Evolutionary conservation across 2,329 filamentous ascomycete species (phyloP).

Genomic region (Colletotrichum siamense): DNA sequence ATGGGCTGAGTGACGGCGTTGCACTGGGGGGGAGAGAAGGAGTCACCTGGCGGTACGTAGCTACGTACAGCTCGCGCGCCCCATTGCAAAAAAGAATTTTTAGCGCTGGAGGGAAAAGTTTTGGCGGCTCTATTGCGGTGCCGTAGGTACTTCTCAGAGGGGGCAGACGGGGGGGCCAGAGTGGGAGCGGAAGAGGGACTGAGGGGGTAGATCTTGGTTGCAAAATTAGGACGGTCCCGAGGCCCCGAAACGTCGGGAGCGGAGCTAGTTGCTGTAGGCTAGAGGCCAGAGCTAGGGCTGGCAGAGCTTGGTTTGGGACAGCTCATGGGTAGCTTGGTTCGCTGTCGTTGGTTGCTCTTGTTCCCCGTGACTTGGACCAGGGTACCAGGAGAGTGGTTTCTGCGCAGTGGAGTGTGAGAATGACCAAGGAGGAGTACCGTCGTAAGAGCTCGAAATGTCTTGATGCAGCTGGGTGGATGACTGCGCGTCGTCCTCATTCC

Average conservation of each 20-base stretch:
- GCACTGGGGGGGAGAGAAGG: not conserved
- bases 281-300: not conserved
- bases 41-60: not conserved
- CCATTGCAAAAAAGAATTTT: not conserved
- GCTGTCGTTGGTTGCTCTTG: not conserved
- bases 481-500: not conserved
- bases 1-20: conserved; percentile 17
- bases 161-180: not conserved
- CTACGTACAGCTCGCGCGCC: not conserved
- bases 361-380: not conserved
- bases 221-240: conserved; percentile 13
- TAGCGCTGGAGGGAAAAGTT: not conserved
- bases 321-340: conserved; percentile 8
- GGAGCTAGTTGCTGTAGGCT: conserved; percentile 8
- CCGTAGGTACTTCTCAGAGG: not conserved
- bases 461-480: not conserved
- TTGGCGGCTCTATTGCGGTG: conserved; percentile 2
- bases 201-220: conserved; percentile 15
- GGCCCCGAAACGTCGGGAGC: conserved; percentile 14
- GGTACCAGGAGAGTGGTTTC: not conserved
- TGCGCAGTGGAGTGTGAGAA: not conserved
- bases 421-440: not conserved
- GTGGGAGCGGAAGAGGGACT: not conserved
- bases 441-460: not conserved
- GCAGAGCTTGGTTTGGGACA: not conserved